Conservation (phyloP, 805 yeast species). For the Myxozyma monticola region DNA sequence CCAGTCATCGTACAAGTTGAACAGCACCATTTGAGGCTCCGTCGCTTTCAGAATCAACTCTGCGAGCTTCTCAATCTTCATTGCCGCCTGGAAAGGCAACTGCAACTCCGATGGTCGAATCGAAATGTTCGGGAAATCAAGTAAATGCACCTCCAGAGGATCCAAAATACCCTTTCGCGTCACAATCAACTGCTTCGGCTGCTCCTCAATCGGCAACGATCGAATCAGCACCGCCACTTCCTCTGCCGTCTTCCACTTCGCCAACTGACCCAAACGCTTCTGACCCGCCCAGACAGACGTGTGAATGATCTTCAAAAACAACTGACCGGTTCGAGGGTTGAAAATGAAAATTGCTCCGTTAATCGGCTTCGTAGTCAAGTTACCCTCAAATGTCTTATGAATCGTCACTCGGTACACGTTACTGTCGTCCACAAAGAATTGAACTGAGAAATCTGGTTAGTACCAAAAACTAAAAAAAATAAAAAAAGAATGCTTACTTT, state of each 20-base stretch:
- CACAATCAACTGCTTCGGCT: slow-evolving; percentile 87
- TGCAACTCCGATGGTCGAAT: slow-evolving; percentile 86
- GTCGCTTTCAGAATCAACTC: slow-evolving; percentile 81
- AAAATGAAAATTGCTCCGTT: slow-evolving; percentile 91
- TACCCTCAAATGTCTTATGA: slow-evolving; percentile 90
- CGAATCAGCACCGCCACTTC: slow-evolving; percentile 90
- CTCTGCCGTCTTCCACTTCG: slow-evolving; percentile 98
- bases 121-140: slow-evolving; percentile 90
- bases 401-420: slow-evolving; percentile 91
- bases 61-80: slow-evolving; percentile 76
- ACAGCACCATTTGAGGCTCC: slow-evolving; percentile 89
- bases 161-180: slow-evolving; percentile 89
- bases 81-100: slow-evolving; percentile 83
- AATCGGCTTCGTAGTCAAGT: slow-evolving; percentile 84
- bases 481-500: slow-evolving; percentile 39
- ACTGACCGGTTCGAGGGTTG: slow-evolving; percentile 88
- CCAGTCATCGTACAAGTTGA: slow-evolving; percentile 96
- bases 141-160: slow-evolving; percentile 94
- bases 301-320: slow-evolving; percentile 85
- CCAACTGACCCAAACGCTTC: slow-evolving; percentile 84
- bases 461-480: not conserved
- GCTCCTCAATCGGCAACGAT: slow-evolving; percentile 88
- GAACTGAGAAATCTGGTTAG: slow-evolving; percentile 39
- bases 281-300: slow-evolving; percentile 98
- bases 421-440: slow-evolving; percentile 87